Percentiles rank a stretch among this genome's conserved stretches.
These are phyloP conservation scores for Syncephalastrum racemosum DNA, from an alignment of 371 early-diverging fungal genomes.

Conservation along the genomic window DNA sequence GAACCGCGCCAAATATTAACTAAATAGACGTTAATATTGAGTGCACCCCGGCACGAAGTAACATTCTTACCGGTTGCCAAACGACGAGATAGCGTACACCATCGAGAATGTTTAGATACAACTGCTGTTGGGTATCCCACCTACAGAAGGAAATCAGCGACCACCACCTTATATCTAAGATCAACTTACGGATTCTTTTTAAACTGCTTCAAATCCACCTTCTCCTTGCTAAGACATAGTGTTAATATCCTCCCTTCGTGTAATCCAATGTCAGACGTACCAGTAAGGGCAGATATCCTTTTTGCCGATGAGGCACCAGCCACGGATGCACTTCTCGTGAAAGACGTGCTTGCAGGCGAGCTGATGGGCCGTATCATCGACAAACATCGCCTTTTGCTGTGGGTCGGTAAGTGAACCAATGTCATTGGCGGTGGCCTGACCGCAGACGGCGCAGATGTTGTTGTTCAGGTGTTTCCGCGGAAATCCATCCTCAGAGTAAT, in stretches of 20 bases:
- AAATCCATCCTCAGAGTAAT: constrained; percentile 68
- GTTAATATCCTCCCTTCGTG: not conserved
- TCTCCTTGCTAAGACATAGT: constrained; percentile 65
- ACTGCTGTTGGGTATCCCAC: constrained; percentile 73
- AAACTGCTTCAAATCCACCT: constrained; percentile 78
- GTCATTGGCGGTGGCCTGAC: constrained; percentile 47
- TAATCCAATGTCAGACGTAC: constrained; percentile 25
- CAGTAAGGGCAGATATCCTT: constrained; percentile 96
- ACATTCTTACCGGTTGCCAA: constrained; percentile 72
- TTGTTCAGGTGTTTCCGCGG: constrained; percentile 69
- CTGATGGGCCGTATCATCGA: constrained; percentile 60
- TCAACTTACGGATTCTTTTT: constrained; percentile 70
- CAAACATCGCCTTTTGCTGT: constrained; percentile 30
- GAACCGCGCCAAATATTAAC: constrained; percentile 53
- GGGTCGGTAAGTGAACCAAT: constrained; percentile 23
- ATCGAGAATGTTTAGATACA: constrained; percentile 81
- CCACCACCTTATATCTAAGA: not conserved
- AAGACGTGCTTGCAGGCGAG: constrained; percentile 79
- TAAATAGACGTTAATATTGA: constrained; percentile 7
- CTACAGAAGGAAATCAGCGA: constrained; percentile 19
- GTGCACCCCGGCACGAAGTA: not conserved
- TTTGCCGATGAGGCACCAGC: constrained; percentile 94
- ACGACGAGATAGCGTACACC: constrained; percentile 80
- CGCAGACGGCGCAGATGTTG: constrained; percentile 86
- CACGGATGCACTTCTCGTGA: constrained; percentile 93